These are phyloP conservation scores for Xenosphaeropsis pyriputrescens DNA, from an alignment of 2,329 filamentous ascomycete genomes.

Conservation along the genomic window DNA sequence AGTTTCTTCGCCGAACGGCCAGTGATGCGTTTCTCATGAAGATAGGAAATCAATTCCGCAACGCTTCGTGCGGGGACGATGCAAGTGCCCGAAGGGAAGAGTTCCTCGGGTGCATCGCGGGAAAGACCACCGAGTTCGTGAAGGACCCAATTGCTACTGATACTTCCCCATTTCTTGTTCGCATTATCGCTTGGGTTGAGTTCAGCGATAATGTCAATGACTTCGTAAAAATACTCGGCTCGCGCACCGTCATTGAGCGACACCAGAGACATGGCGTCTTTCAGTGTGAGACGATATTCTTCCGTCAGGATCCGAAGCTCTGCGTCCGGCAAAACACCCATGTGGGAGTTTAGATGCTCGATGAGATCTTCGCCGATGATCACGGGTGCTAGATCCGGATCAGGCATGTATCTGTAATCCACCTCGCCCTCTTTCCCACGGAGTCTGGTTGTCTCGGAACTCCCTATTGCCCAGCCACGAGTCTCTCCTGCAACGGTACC, in stretches of 20 bases:
- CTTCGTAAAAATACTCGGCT: slow-evolving; percentile 66
- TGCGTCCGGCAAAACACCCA: slow-evolving; percentile 61
- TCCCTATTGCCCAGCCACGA: slow-evolving; percentile 79
- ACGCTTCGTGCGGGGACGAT: slow-evolving; percentile 15
- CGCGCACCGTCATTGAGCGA: slow-evolving; percentile 65
- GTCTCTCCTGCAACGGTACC: slow-evolving; percentile 73
- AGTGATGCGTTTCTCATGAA: slow-evolving; percentile 29
- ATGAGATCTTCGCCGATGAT: slow-evolving; percentile 61
- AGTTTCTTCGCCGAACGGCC: slow-evolving; percentile 44
- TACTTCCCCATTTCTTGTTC: slow-evolving; percentile 21
- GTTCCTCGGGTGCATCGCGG: slow-evolving; percentile 23
- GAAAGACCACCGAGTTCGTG: slow-evolving; percentile 61
- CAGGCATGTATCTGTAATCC: slow-evolving; percentile 97
- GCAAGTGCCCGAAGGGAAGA: slow-evolving; percentile 5
- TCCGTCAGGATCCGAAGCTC: slow-evolving; percentile 47
- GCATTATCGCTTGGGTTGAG: slow-evolving; percentile 1
- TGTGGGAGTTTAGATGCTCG: slow-evolving; percentile 38
- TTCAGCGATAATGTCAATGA: slow-evolving; percentile 28
- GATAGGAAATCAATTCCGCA: slow-evolving; percentile 26
- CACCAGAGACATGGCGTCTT: slow-evolving; percentile 73
- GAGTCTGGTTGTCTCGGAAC: slow-evolving; percentile 64
- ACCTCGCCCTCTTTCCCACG: slow-evolving; percentile 93
- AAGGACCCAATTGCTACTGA: slow-evolving; percentile 53
- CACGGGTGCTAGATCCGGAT: slow-evolving; percentile 76
- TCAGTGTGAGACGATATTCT: slow-evolving; percentile 54